Evolutionary conservation across 2,329 filamentous ascomycete genomes (phyloP).

Genomic region (Pseudonectria buxi): DNA sequence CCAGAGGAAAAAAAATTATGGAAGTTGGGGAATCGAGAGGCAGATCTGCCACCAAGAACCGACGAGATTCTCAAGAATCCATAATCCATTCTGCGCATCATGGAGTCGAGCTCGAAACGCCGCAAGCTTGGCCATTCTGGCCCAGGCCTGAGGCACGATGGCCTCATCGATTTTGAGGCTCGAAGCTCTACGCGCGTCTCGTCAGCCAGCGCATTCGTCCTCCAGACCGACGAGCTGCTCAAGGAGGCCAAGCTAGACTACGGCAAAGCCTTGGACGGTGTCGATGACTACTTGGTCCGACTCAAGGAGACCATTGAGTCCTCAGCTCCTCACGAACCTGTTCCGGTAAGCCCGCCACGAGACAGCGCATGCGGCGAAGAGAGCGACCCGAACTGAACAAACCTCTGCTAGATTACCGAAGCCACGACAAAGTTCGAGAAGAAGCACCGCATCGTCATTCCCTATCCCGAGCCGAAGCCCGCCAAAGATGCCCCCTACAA

Average conservation of each 20-base stretch:
- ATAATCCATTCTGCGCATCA: slow-evolving; percentile 17
- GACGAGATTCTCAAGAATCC: slow-evolving; percentile 8
- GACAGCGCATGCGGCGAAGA: neutral
- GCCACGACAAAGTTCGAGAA: slow-evolving; percentile 62
- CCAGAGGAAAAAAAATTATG: slow-evolving; percentile 6
- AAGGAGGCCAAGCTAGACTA: slow-evolving; percentile 49
- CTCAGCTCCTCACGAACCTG: slow-evolving; percentile 41
- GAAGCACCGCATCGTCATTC: slow-evolving; percentile 62
- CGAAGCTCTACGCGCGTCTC: slow-evolving; percentile 34
- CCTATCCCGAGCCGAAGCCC: slow-evolving; percentile 78
- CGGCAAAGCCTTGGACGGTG: slow-evolving; percentile 38
- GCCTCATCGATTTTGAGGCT: slow-evolving; percentile 35
- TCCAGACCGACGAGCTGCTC: slow-evolving; percentile 55
- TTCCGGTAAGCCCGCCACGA: slow-evolving; percentile 38
- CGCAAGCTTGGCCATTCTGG: slow-evolving; percentile 40
- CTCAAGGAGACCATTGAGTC: slow-evolving; percentile 48
- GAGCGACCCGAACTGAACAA: slow-evolving; percentile 8
- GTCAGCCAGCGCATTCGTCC: slow-evolving; percentile 47
- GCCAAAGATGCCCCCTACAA: slow-evolving; percentile 73
- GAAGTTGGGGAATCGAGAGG: neutral
- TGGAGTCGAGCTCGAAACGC: slow-evolving; percentile 43
- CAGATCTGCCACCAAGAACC: slow-evolving; percentile 11
- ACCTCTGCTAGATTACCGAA: slow-evolving; percentile 52
- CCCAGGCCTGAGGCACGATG: slow-evolving; percentile 26
- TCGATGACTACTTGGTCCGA: slow-evolving; percentile 42